phyloP scores from a whole-genome alignment of 177 flowering plant species.

The Tripterygium wilfordii region DNA sequence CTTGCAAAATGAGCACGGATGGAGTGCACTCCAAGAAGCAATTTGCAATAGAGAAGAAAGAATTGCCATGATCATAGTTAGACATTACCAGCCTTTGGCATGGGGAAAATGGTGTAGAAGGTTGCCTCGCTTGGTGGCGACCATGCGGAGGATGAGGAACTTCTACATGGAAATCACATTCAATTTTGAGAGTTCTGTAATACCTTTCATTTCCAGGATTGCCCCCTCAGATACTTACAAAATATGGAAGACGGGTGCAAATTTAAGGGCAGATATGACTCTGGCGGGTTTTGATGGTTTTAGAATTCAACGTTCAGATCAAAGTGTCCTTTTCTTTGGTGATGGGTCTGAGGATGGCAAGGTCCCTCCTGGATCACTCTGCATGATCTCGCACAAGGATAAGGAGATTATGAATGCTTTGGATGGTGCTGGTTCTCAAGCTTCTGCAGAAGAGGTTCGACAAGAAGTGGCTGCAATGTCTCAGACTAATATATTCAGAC shows the following conservation, averaged over 20 bases:
- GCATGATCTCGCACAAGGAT: conserved; percentile 77
- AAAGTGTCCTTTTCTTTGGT: conserved; percentile 73
- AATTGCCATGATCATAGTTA: conserved; percentile 62
- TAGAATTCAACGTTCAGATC: conserved; percentile 76
- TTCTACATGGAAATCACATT: conserved; percentile 88
- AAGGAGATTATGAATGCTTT: conserved; percentile 84
- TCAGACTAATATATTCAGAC: conserved; percentile 83
- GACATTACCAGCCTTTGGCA: conserved; percentile 79
- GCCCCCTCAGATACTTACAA: conserved; percentile 92
- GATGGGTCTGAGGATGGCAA: conserved; percentile 87
- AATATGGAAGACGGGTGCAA: conserved; percentile 84
- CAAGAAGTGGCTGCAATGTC: conserved; percentile 86
- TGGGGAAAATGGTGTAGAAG: conserved; percentile 93
- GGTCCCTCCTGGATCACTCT: conserved; percentile 71
- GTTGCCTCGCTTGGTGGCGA: conserved; percentile 64
- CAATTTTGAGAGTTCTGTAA: conserved; percentile 80
- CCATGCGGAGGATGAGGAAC: conserved; percentile 78
- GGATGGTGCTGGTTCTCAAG: conserved; percentile 76
- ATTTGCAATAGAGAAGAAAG: conserved; percentile 62
- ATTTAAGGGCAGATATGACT: conserved; percentile 90
- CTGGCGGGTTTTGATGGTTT: conserved; percentile 88
- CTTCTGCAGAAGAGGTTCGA: conserved; percentile 66
- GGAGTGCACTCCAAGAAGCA: conserved; percentile 88
- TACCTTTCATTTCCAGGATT: conserved; percentile 76
- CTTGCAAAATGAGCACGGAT: conserved; percentile 81